Evolutionary conservation across 441 rosid species (phyloP).

Genomic region (Corymbia citriodora): DNA sequence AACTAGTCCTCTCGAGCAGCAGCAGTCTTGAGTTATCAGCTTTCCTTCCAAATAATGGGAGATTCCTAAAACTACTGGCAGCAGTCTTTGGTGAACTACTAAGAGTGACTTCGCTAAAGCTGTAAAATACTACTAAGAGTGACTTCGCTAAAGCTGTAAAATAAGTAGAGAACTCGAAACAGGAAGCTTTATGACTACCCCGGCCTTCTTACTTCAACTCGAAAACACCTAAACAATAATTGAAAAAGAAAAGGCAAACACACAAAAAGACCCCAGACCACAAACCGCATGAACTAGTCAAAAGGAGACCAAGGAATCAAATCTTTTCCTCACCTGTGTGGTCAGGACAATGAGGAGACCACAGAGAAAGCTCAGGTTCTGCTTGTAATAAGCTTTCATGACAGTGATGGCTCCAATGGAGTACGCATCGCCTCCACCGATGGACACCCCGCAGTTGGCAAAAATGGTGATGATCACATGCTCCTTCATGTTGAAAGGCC

Average conservation of each 20-base stretch:
- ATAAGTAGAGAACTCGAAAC: not conserved
- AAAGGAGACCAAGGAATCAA: conserved; percentile 78
- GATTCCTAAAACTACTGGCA: not conserved
- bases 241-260: not conserved
- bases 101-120: not conserved
- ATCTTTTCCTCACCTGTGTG: conserved; percentile 55
- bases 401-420: conserved; percentile 2
- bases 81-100: too few species aligned
- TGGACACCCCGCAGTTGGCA: conserved; percentile 36
- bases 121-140: not conserved
- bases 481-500: conserved; percentile 95
- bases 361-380: conserved; percentile 1
- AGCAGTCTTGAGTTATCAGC: not conserved
- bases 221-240: not conserved
- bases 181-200: not conserved
- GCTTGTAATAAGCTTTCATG: not conserved
- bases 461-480: conserved; percentile 93
- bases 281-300: conserved; percentile 75
- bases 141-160: not conserved
- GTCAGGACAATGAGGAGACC: not conserved
- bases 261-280: not conserved
- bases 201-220: not conserved
- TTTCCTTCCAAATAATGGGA: not conserved
- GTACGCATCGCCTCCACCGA: not conserved
- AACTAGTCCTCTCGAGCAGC: not conserved